Conservation (phyloP, 768 basidiomycete species). For the Boletus huronensis region DNA sequence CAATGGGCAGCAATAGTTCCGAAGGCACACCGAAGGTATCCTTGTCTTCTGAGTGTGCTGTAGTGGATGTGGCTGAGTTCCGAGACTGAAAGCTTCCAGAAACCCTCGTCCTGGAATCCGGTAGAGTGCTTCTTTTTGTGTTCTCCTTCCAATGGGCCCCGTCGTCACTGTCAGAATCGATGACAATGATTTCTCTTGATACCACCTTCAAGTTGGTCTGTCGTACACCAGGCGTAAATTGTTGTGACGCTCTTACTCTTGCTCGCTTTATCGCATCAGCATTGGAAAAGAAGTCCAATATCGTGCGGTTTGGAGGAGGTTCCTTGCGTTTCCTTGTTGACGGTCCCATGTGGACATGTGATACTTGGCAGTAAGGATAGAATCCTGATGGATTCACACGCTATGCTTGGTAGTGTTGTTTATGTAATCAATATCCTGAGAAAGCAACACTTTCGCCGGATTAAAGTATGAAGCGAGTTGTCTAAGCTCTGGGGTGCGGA, state of each 20-base stretch:
- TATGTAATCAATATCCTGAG: too few species aligned
- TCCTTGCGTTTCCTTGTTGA: conserved; percentile 36
- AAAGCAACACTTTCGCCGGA: too few species aligned
- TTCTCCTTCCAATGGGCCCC: not conserved
- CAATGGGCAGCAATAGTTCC: conserved; percentile 15
- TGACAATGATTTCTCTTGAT: conserved; percentile 49
- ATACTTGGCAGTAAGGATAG: not conserved
- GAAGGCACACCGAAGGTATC: conserved; percentile 26
- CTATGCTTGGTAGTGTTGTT: too few species aligned
- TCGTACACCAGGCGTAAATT: not conserved
- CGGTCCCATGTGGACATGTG: conserved; percentile 40
- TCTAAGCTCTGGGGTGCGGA: too few species aligned
- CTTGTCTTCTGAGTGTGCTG: not conserved
- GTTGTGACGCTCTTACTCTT: conserved; percentile 11
- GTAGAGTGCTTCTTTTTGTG: not conserved
- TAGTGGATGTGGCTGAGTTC: not conserved
- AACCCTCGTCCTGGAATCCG: not conserved
- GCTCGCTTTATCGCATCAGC: conserved; percentile 21
- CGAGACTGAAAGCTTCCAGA: not conserved
- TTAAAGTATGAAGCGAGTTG: too few species aligned
- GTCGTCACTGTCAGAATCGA: conserved; percentile 60
- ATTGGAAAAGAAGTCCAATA: conserved; percentile 45
- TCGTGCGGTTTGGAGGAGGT: conserved; percentile 35
- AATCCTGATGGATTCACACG: not conserved
- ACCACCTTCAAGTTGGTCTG: not conserved